Conservation (phyloP, 208 protist genomes). For the Leishmania tarentolae region DNA sequence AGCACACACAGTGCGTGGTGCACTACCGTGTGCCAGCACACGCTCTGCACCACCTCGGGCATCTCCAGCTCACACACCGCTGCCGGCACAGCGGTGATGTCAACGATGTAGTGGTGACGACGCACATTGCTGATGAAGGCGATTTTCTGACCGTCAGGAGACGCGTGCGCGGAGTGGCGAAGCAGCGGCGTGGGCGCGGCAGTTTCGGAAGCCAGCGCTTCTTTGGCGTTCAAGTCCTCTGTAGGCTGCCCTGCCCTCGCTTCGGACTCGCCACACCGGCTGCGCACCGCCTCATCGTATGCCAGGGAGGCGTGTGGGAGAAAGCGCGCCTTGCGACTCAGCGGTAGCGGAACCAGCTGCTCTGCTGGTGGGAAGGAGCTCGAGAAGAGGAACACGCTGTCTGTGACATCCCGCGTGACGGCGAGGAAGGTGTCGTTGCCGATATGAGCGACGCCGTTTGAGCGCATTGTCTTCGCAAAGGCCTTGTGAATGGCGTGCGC, state of each 20-base stretch:
- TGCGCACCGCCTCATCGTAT: conserved; percentile 8
- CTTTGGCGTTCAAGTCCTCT: background rate
- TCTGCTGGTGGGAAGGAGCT: conserved; percentile 48
- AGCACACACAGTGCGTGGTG: conserved; percentile 55
- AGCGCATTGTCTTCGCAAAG: conserved; percentile 48
- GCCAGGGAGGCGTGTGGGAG: conserved; percentile 25
- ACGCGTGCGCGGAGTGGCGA: conserved; percentile 61
- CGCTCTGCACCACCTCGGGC: conserved; percentile 50
- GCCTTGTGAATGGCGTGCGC: background rate
- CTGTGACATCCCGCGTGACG: conserved; percentile 44
- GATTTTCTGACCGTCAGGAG: conserved; percentile 51
- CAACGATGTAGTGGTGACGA: conserved; percentile 66
- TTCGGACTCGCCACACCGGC: conserved; percentile 14
- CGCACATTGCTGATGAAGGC: conserved; percentile 59
- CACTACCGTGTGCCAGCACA: conserved; percentile 61
- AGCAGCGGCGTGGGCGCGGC: conserved; percentile 3
- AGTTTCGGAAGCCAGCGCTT: background rate
- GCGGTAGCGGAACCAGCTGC: conserved; percentile 34
- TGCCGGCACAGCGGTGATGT: conserved; percentile 38
- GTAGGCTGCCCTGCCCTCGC: background rate
- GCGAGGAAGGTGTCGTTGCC: conserved; percentile 82
- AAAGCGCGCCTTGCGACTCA: conserved; percentile 34
- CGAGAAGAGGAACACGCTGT: conserved; percentile 62
- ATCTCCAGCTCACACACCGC: conserved; percentile 65
- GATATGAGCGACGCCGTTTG: conserved; percentile 82